These are phyloP conservation scores for Tetracentron sinense DNA, from an alignment of 164 flowering plant species.

Conservation along the genomic window DNA sequence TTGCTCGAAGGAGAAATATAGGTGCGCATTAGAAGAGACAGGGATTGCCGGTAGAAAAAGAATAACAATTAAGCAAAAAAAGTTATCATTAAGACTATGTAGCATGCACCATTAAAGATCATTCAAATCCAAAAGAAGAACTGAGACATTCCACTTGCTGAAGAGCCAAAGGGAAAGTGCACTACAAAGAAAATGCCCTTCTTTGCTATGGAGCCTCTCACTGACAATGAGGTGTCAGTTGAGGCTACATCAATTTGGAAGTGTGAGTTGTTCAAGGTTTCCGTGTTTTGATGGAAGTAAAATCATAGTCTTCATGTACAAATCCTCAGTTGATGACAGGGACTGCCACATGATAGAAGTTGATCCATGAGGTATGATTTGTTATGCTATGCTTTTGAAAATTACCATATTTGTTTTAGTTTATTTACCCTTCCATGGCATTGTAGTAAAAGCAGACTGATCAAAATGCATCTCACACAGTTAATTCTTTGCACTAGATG, in stretches of 20 bases:
- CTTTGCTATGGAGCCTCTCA: slow-evolving; percentile 34
- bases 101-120: slow-evolving; percentile 54
- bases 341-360: slow-evolving; percentile 29
- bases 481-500: neutral
- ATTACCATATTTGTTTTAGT: neutral
- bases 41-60: slow-evolving; percentile 45
- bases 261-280: slow-evolving; percentile 46
- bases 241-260: slow-evolving; percentile 47
- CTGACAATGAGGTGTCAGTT: slow-evolving; percentile 24
- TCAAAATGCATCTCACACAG: neutral
- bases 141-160: slow-evolving; percentile 21
- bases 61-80: slow-evolving; percentile 67
- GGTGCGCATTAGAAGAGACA: slow-evolving; percentile 27
- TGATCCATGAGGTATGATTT: slow-evolving; percentile 40
- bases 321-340: slow-evolving; percentile 19
- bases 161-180: slow-evolving; percentile 30
- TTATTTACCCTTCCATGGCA: neutral
- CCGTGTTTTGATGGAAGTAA: slow-evolving; percentile 54
- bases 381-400: neutral
- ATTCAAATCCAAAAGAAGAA: slow-evolving; percentile 40
- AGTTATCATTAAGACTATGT: slow-evolving; percentile 62
- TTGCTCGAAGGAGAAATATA: slow-evolving; percentile 34
- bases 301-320: slow-evolving; percentile 40
- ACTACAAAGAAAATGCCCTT: slow-evolving; percentile 19
- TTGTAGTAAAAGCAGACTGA: neutral